Percentiles rank a stretch among this genome's conserved stretches.
These are phyloP conservation scores for Rhynchospora pubera DNA, from an alignment of 176 grass and related monocot species.

Conservation along the genomic window DNA sequence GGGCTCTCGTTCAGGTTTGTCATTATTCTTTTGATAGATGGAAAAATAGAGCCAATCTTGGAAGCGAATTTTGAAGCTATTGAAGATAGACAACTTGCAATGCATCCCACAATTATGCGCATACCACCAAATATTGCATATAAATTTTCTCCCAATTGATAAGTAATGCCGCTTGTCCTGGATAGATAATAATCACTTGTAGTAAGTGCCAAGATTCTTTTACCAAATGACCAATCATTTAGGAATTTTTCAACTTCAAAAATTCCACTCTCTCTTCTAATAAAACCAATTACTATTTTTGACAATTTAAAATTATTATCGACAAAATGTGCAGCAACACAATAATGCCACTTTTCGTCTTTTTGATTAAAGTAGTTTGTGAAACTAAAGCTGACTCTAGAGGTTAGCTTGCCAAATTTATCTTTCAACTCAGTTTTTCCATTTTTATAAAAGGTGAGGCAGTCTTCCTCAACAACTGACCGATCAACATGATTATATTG, in stretches of 20 bases:
- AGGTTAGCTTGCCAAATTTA: neutral
- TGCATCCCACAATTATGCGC: neutral
- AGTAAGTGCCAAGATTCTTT: neutral
- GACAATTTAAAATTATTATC: neutral
- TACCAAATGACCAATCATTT: neutral
- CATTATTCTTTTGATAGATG: neutral
- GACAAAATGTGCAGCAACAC: neutral
- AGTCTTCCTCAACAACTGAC: neutral
- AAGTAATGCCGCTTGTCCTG: too few species aligned
- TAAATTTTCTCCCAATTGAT: neutral
- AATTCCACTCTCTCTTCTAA: neutral
- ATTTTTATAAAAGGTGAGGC: conserved; percentile 1
- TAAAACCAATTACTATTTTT: neutral
- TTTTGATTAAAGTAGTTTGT: neutral
- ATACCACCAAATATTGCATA: neutral
- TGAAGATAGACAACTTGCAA: neutral
- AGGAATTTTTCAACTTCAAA: neutral
- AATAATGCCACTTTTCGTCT: rapidly evolving
- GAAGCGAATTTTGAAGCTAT: neutral
- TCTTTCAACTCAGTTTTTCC: neutral
- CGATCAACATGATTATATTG: neutral
- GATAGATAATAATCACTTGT: neutral
- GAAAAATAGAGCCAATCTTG: neutral
- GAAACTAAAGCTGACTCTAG: neutral
- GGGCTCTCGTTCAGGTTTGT: neutral